Evolutionary conservation across 306 rosid species (phyloP), one percentile per base, ranked within the genome.

Genomic region (Dryas drummondii): DNA sequence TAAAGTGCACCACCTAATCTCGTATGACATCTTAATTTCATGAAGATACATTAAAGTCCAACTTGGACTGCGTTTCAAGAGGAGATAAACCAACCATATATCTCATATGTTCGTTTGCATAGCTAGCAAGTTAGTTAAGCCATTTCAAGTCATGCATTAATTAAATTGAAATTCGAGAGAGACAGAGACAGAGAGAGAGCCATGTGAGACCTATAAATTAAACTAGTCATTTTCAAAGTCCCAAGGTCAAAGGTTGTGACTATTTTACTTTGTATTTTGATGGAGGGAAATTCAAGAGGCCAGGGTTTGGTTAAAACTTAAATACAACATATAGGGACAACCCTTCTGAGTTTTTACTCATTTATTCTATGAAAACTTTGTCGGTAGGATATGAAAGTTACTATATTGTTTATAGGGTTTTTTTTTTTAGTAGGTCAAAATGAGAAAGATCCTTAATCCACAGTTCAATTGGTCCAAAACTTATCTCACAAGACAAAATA

Each of bases 221-320:
- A 17, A 50, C 6, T 32, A 59, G 44, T n/a, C 50, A 4, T 73
- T 12, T 19, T 48, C 51, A 15, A 61, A 55, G 64, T 14, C 62
- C 10, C 41, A 78, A 67, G 51, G 86, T 85, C 89, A 83, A 82
- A 47, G 76, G 74, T 79, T 65, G 84, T 57, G 83, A 66, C 64
- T 9, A 57, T 66, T 63, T 68, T 51, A 72, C 66, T 63, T 46
- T 22, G 79, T 56, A 75, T 77, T 71, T 67, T 59, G 60, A 44
- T 7, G 78, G 57, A 32, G 57, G 6, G 40, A 80, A 58, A 73
- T 73, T 74, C 79, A 72, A 77, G 70, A 22, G 22, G 22, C 22
- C 22, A 54, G 57, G 76, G 69, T 71, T 81, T 66, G 81, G 73
- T 77, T 66, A 9, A 2, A 16, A 2, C 7, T 2, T 15, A 54